phyloP scores from a whole-genome alignment of 768 basidiomycete species.

The Leucosporidium scottii region DNA sequence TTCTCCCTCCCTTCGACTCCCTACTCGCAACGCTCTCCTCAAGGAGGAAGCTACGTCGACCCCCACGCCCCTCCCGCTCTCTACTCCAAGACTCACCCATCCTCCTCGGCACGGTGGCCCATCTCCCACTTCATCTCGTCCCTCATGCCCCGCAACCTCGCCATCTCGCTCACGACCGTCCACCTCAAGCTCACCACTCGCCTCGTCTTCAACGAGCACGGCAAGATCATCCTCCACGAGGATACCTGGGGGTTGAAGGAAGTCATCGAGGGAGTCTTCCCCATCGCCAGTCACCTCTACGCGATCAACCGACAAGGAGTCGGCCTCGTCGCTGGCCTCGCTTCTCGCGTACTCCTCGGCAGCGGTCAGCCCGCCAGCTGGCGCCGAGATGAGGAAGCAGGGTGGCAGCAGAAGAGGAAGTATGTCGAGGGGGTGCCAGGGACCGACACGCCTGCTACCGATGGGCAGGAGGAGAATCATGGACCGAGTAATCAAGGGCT shows the following conservation, averaged over 20 bases:
- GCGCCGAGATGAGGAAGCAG: too few species aligned
- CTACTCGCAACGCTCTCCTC: conserved; percentile 20
- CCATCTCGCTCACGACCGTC: conserved; percentile 55
- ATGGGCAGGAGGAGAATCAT: too few species aligned
- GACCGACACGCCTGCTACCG: too few species aligned
- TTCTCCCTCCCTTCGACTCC: conserved; percentile 27
- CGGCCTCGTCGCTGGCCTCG: conserved; percentile 6
- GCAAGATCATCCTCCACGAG: conserved; percentile 68
- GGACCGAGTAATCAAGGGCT: too few species aligned
- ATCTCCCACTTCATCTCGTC: conserved; percentile 2
- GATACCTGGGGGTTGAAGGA: conserved; percentile 78
- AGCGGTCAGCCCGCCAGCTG: too few species aligned
- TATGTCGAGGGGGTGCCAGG: too few species aligned
- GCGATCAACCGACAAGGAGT: conserved; percentile 23
- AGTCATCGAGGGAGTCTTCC: conserved; percentile 46
- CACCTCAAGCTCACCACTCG: conserved; percentile 67
- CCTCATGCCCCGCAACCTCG: conserved; percentile 31
- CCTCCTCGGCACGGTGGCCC: conserved; percentile 18
- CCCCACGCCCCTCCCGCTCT: not conserved
- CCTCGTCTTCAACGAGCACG: conserved; percentile 72
- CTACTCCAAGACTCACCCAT: conserved; percentile 9
- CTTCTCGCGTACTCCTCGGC: not conserved
- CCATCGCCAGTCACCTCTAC: conserved; percentile 19
- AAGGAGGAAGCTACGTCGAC: not conserved
- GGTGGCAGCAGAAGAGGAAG: too few species aligned